These are phyloP conservation scores for Hippophae gyantsensis DNA, from an alignment of 306 rosid genomes.

Conservation along the genomic window DNA sequence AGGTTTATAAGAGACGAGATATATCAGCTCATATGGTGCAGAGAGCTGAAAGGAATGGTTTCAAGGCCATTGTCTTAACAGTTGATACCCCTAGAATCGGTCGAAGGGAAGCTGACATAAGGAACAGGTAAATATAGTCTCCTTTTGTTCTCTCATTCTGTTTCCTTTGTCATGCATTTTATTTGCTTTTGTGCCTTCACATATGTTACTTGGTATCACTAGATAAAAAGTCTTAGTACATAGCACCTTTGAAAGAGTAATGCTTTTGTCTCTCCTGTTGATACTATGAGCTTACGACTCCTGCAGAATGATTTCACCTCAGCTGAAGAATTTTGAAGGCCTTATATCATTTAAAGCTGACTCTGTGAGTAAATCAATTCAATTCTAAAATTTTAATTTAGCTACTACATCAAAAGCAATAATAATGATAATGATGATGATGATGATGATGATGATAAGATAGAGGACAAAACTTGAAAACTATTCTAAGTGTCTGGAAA, in stretches of 20 bases:
- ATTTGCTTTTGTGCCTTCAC: neutral
- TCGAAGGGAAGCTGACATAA: conserved; percentile 65
- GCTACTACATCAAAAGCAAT: too few species aligned
- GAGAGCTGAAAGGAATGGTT: conserved; percentile 56
- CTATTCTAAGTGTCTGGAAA: too few species aligned
- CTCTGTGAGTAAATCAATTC: conserved; percentile 35
- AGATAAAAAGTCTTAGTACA: neutral
- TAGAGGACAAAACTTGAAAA: too few species aligned
- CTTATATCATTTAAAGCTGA: conserved; percentile 26
- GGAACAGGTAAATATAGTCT: conserved; percentile 32
- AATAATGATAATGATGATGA: too few species aligned
- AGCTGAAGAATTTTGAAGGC: conserved; percentile 50
- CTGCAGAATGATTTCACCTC: conserved; percentile 46
- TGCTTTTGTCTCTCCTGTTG: conserved; percentile 5
- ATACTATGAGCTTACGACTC: conserved; percentile 1
- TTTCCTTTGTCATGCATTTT: neutral
- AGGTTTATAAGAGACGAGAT: conserved; percentile 53
- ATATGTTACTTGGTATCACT: neutral
- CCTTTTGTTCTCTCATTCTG: neutral
- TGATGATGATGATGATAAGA: too few species aligned
- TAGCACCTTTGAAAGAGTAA: neutral
- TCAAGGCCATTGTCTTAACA: conserved; percentile 53
- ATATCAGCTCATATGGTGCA: conserved; percentile 33
- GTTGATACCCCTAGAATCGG: conserved; percentile 51
- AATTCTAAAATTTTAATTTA: neutral